These are phyloP conservation scores for Aspergillus sparsus DNA, from an alignment of 495 filamentous ascomycete genomes.

Conservation along the genomic window DNA sequence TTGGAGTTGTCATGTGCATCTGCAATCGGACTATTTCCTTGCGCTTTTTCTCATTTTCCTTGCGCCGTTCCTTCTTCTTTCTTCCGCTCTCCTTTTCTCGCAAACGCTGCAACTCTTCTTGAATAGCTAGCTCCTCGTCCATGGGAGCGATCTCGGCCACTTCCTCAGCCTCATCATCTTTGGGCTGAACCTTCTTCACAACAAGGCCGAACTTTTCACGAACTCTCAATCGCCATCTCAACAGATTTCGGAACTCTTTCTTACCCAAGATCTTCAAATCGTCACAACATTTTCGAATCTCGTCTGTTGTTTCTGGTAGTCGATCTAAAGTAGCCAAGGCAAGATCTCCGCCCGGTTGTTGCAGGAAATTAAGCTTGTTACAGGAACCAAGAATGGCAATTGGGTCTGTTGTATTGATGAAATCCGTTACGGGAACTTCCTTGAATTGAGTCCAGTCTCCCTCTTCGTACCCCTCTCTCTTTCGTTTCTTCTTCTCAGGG, in stretches of 20 bases:
- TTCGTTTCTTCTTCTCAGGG: constrained; percentile 93
- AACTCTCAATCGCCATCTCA: constrained; percentile 88
- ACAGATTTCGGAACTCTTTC: constrained; percentile 90
- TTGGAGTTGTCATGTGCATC: constrained; percentile 92
- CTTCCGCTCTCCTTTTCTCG: constrained; percentile 71
- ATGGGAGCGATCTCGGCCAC: constrained; percentile 80
- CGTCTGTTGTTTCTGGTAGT: constrained; percentile 88
- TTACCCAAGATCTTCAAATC: constrained; percentile 90
- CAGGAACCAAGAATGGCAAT: constrained; percentile 91
- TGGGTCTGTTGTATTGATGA: constrained; percentile 91
- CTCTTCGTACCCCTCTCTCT: constrained; percentile 96
- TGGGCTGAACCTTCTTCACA: constrained; percentile 58
- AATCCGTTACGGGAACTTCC: constrained; percentile 82
- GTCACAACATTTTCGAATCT: constrained; percentile 79
- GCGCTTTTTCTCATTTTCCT: constrained; percentile 85
- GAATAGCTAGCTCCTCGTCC: constrained; percentile 90
- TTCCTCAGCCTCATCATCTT: constrained; percentile 62
- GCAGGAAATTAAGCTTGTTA: constrained; percentile 80
- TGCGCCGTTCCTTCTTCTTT: constrained; percentile 77
- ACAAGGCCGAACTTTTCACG: constrained; percentile 89
- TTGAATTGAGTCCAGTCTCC: constrained; percentile 93
- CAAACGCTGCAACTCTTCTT: constrained; percentile 79
- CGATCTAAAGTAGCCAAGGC: constrained; percentile 83
- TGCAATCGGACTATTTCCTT: constrained; percentile 93
- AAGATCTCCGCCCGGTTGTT: constrained; percentile 75